Percentiles rank a stretch among this genome's conserved stretches.
phyloP scores from a whole-genome alignment of 257 asterid genomes.

The Solanum chiquidenum region DNA sequence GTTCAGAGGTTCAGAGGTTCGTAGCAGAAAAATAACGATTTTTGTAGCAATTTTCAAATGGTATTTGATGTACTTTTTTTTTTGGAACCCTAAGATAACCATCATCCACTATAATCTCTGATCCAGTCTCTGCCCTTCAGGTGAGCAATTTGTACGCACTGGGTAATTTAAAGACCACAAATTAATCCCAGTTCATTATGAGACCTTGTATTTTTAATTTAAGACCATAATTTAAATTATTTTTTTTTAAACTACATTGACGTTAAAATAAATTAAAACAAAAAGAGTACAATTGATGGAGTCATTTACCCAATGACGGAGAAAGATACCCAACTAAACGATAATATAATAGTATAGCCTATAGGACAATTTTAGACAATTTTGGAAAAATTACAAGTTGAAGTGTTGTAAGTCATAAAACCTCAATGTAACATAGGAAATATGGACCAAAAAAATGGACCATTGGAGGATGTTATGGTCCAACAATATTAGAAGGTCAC shows the following conservation, averaged over 20 bases:
- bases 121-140: rapidly evolving
- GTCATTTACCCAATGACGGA: neutral
- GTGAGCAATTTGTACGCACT: too few relatives aligned
- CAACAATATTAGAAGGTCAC: neutral
- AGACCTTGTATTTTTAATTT: too few relatives aligned
- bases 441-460: neutral
- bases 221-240: too few relatives aligned
- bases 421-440: neutral
- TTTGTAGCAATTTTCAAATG: too few relatives aligned
- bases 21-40: too few relatives aligned
- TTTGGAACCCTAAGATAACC: too few relatives aligned
- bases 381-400: neutral
- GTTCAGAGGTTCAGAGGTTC: too few relatives aligned
- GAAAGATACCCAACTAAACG: neutral
- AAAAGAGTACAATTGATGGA: neutral
- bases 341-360: neutral
- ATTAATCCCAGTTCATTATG: too few relatives aligned
- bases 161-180: too few relatives aligned
- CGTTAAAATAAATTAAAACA: too few relatives aligned
- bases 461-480: neutral
- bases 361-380: neutral
- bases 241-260: too few relatives aligned
- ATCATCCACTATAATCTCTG: rapidly evolving
- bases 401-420: neutral
- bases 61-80: too few relatives aligned